These are phyloP conservation scores for Juncus inflexus DNA, from an alignment of 176 grass and related monocot species.

Conservation along the genomic window DNA sequence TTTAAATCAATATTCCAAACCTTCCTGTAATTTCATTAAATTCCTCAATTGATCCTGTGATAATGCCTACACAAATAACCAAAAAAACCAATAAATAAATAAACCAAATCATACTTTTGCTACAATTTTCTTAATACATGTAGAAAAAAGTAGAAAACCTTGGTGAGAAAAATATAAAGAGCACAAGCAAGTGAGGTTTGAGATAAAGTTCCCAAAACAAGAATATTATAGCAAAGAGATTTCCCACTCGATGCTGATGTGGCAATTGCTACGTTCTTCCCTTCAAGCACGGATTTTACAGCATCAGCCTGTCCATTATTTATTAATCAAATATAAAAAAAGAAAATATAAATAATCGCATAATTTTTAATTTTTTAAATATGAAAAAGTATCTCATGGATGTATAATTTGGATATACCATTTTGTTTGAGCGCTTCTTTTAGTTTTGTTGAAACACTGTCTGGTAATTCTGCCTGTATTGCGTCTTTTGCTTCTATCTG, in stretches of 20 bases:
- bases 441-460: conserved; percentile 46
- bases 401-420: conserved; percentile 78
- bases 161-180: conserved; percentile 94
- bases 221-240: conserved; percentile 93
- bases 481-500: conserved; percentile 54
- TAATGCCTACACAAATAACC: conserved; percentile 56
- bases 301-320: conserved; percentile 56
- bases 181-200: conserved; percentile 57
- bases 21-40: conserved; percentile 61
- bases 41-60: conserved; percentile 90
- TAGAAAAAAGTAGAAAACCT: conserved; percentile 53
- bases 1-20: conserved; percentile 50
- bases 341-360: no score
- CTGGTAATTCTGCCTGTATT: conserved; percentile 53
- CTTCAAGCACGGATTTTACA: conserved; percentile 54
- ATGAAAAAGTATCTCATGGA: conserved; percentile 53
- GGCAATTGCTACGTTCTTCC: conserved; percentile 70
- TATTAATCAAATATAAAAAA: conserved; percentile 24
- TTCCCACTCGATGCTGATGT: conserved; percentile 98
- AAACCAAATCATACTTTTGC: no score
- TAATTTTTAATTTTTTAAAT: background rate
- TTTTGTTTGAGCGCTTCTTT: conserved; percentile 50
- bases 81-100: background rate
- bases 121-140: background rate
- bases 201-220: conserved; percentile 76